Base-by-base conservation (phyloP, 2,329 filamentous ascomycete genomes). In the Botrytis medusae region DNA sequence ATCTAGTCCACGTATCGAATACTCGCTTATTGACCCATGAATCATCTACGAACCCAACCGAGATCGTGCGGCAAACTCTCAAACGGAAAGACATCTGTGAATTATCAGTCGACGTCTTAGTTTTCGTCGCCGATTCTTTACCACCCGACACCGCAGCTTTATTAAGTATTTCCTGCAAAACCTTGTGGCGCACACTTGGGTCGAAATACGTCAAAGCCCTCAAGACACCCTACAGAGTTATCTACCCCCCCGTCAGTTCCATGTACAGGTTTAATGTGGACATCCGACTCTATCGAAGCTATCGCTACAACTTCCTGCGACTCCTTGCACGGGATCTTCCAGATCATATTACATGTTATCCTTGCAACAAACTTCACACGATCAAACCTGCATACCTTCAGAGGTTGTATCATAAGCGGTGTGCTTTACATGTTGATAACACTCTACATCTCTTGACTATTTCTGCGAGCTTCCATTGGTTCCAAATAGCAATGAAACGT, bases 91-190 rank as follows among this genome's bases (percentile, higher is more conserved):
- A 60, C 22, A 71, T 76, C 29, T n/a, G 54, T 22, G 51, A n/a
- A 12, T 9, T 75, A 42, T 65, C 73, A 4, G 0, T 70, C 9
- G 75, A 77, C 16, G 40, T 76, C 25, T 42, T 76, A 5, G 6
- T 69, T 62, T 54, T 51, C 34, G 74, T 77, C 29, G 60, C 65
- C 29, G 59, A 74, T n/a, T 71, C 70, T 54, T 71, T 77, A 51
- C 72, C 72, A 25, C 29, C 61, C 51, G 72, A 69, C 44, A 73
- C 75, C 70, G 71, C 72, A 2, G 68, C 72, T 22, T 63, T 71
- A 4, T 74, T 77, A 62, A 73, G 71, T 25, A 54, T 77, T n/a
- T 74, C 70, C 46, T 76, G 72, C 65, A 61, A 34, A 57, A 46
- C 69, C 32, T 61, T 76, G 32, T 73, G 74, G 34, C 4, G 14